These are phyloP conservation scores for Rosa lucieae DNA, from an alignment of 306 rosid species.

Conservation along the genomic window DNA sequence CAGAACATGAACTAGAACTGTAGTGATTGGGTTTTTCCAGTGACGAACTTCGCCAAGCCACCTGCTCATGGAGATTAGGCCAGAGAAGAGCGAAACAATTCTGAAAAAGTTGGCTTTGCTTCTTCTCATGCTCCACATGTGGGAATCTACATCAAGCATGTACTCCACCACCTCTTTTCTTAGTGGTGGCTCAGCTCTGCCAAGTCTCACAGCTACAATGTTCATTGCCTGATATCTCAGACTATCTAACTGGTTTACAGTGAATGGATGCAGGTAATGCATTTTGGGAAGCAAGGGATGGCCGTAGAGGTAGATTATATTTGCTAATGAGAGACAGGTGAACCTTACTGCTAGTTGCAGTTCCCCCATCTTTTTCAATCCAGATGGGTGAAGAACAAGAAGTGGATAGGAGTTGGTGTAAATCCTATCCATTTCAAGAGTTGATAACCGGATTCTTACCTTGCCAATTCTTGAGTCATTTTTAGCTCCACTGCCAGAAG, in stretches of 20 bases:
- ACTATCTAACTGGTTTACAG: slow-evolving; percentile 72
- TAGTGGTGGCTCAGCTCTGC: slow-evolving; percentile 71
- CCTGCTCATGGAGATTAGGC: slow-evolving; percentile 53
- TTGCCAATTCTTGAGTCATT: slow-evolving; percentile 68
- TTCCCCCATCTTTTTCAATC: slow-evolving; percentile 83
- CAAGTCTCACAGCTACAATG: slow-evolving; percentile 69
- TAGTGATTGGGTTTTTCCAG: slow-evolving; percentile 72
- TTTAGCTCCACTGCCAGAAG: slow-evolving; percentile 35
- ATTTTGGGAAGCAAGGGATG: slow-evolving; percentile 74
- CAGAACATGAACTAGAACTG: slow-evolving; percentile 68
- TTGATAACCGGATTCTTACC: slow-evolving; percentile 76
- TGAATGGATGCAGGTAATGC: slow-evolving; percentile 88
- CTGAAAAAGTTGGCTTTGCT: slow-evolving; percentile 82
- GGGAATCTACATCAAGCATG: slow-evolving; percentile 88
- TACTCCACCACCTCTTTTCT: slow-evolving; percentile 86
- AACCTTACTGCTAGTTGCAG: slow-evolving; percentile 71
- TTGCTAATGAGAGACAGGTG: slow-evolving; percentile 67
- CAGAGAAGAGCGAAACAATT: slow-evolving; percentile 62
- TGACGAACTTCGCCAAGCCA: slow-evolving; percentile 74
- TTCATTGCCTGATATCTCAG: slow-evolving; percentile 73
- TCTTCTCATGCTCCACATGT: slow-evolving; percentile 86
- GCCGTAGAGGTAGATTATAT: slow-evolving; percentile 71
- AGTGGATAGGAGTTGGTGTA: slow-evolving; percentile 74
- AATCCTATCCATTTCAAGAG: slow-evolving; percentile 78
- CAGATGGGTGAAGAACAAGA: slow-evolving; percentile 52